A percentile compares a stretch with the other conserved stretches of the same genome.
These are phyloP conservation scores for Wickerhamiella dianesei DNA, from an alignment of 805 yeast species.

Conservation along the genomic window DNA sequence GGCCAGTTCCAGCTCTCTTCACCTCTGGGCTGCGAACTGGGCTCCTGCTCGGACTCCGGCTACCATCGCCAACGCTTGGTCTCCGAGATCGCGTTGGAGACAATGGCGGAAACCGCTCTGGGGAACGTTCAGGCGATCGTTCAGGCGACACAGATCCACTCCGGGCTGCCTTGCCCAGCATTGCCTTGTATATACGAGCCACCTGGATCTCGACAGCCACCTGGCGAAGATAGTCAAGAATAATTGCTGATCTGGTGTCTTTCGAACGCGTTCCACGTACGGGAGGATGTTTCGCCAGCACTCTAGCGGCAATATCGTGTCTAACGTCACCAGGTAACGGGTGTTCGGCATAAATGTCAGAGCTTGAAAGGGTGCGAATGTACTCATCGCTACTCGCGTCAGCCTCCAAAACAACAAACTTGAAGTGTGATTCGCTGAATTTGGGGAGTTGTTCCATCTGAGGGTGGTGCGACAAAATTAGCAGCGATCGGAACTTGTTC, in stretches of 20 bases:
- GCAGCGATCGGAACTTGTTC: slow-evolving; percentile 49
- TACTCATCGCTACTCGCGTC: slow-evolving; percentile 34
- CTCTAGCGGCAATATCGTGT: slow-evolving; percentile 29
- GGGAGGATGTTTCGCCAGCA: slow-evolving; percentile 15
- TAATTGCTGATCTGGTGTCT: slow-evolving; percentile 31
- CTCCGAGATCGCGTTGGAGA: neutral
- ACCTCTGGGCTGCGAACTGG: slow-evolving; percentile 1
- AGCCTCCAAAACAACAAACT: slow-evolving; percentile 31
- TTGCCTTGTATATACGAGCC: slow-evolving; percentile 46
- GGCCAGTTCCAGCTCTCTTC: slow-evolving; percentile 6
- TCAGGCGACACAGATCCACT: neutral
- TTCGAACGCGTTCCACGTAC: slow-evolving; percentile 5
- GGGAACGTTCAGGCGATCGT: slow-evolving; percentile 1
- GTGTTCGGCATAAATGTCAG: slow-evolving; percentile 49
- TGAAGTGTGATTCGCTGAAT: slow-evolving; percentile 21
- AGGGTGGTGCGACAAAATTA: slow-evolving; percentile 42
- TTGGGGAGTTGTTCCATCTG: slow-evolving; percentile 25
- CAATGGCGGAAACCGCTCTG: neutral
- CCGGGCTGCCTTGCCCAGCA: slow-evolving; percentile 18
- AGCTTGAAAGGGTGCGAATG: slow-evolving; percentile 32
- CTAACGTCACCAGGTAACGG: slow-evolving; percentile 29
- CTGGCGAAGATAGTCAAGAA: slow-evolving; percentile 35
- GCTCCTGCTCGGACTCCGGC: neutral
- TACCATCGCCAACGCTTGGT: slow-evolving; percentile 7
- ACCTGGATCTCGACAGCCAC: slow-evolving; percentile 53